Percentiles rank a stretch among this genome's conserved stretches.
phyloP scores from a whole-genome alignment of 2,329 filamentous ascomycete genomes.

The Ascochyta rabiei region DNA sequence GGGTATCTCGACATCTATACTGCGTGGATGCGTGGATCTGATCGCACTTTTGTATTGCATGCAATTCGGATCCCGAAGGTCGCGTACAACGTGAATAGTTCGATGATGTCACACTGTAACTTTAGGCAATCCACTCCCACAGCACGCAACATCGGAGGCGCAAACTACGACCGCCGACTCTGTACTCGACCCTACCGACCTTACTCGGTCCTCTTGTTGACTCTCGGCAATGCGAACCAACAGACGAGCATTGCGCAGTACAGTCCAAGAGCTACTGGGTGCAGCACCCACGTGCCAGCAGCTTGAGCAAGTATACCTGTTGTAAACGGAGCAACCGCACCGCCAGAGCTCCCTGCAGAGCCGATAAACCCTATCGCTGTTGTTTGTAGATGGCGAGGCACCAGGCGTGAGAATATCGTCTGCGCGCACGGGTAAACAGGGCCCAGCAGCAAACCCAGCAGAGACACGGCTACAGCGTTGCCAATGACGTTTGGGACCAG shows the following conservation, averaged over 20 bases:
- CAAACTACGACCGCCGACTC: neutral
- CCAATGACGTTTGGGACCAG: constrained; percentile 71
- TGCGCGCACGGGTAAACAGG: constrained; percentile 79
- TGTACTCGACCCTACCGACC: neutral
- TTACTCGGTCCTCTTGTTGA: constrained; percentile 66
- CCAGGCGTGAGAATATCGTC: constrained; percentile 65
- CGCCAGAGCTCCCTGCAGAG: constrained; percentile 72
- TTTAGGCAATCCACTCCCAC: constrained; percentile 3
- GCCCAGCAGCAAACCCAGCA: constrained; percentile 77
- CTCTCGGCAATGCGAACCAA: constrained; percentile 66
- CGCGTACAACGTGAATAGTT: constrained; percentile 6
- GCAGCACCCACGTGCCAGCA: constrained; percentile 66
- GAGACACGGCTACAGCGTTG: constrained; percentile 55
- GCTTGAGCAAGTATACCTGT: constrained; percentile 69
- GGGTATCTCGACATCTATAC: too few relatives aligned
- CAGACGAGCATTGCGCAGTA: constrained; percentile 69
- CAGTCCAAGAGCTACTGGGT: constrained; percentile 69
- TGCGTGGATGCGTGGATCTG: too few relatives aligned
- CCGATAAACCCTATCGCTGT: constrained; percentile 71
- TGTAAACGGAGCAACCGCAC: constrained; percentile 69
- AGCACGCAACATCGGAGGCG: neutral
- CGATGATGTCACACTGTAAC: neutral
- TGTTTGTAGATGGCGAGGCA: constrained; percentile 66
- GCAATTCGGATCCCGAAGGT: constrained; percentile 6
- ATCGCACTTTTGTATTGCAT: constrained; percentile 4